These are phyloP conservation scores for Melaleuca alternifolia DNA, from an alignment of 345 rosid genomes.

Conservation along the genomic window DNA sequence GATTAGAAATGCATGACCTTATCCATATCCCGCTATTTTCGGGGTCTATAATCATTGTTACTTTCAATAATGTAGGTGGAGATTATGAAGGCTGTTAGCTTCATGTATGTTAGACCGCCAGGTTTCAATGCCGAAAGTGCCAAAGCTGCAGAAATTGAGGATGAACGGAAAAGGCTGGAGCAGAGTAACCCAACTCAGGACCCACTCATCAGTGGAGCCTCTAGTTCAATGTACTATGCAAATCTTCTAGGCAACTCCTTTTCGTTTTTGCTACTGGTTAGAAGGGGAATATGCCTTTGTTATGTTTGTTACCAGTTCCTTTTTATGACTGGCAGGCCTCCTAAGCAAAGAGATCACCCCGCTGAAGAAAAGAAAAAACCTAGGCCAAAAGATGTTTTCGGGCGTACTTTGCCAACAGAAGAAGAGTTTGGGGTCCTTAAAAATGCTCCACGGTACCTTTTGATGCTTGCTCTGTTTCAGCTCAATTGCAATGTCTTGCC, in stretches of 20 bases:
- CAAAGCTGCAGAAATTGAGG: conserved; percentile 83
- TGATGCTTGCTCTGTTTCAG: not conserved
- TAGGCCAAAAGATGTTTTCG: conserved; percentile 92
- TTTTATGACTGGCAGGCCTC: not conserved
- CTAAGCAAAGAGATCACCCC: conserved; percentile 6
- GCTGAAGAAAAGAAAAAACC: conserved; percentile 61
- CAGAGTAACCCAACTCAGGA: conserved; percentile 17
- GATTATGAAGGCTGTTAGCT: conserved; percentile 93
- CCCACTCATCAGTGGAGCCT: conserved; percentile 11
- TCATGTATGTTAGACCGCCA: conserved; percentile 96
- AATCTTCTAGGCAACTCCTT: not conserved
- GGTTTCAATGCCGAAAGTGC: conserved; percentile 95
- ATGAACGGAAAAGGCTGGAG: conserved; percentile 28
- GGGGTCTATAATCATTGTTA: not conserved
- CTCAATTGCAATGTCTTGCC: not conserved
- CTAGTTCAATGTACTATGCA: conserved; percentile 27
- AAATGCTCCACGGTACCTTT: conserved; percentile 73
- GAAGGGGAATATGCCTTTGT: not conserved
- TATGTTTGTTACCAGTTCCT: not conserved
- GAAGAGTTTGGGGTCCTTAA: conserved; percentile 79
- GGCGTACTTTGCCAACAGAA: conserved; percentile 92
- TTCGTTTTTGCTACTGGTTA: not conserved
- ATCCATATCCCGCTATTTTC: not conserved
- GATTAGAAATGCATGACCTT: not conserved
- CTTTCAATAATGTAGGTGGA: conserved; percentile 35